Base-by-base conservation (phyloP, 2,329 filamentous ascomycete species). In the Beauveria pseudobassiana region DNA sequence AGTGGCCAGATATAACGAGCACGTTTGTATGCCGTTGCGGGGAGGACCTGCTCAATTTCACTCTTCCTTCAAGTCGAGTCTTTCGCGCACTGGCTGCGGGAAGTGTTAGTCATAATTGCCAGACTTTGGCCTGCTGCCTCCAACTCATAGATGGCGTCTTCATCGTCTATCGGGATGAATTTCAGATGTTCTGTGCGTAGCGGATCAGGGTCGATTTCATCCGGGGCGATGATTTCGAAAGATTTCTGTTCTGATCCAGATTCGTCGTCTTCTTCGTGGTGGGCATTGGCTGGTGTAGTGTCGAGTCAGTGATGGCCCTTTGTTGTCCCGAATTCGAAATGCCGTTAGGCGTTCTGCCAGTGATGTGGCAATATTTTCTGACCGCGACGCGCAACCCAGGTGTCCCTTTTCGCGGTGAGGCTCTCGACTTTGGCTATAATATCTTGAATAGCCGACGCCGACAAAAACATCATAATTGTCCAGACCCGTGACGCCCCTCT, bases 91-190 rank as follows among this genome's bases (percentile, higher is more conserved):
- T 18, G 1, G 24, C 26, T 5, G 14, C 61, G n/a, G 53, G 14
- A 38, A 59, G 48, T 62, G 61, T 38, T 59, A 49, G 20, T 62
- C 26, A 28, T 40, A 62, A 40, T n/a, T 62, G 61, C 10, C 60
- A 18, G 10, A 62, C 14, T 42, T 62, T 62, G 3, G n/a, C 52
- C 1, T 51, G n/a, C 16, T 5, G 30, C 8, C 8, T 9, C 5
- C 3, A 62, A 42, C 18, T 45, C 46, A 20, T 40, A 53, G n/a
- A 62, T 43, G 30, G 30, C 43, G 5, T 62, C 60, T 9, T 56
- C 60, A 9, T 62, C 60, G 22, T 62, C 52, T 22, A 45, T 16
- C 3, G 51, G 20, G 20, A 61, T 61, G 3, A n/a, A n/a, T 2
- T 18, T 49, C n/a, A 56, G 3, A 18, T 56, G 22, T 20, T 26